These are phyloP conservation scores for Fusarium sp. DNA, from an alignment of 2,329 filamentous ascomycete genomes.

Conservation along the genomic window DNA sequence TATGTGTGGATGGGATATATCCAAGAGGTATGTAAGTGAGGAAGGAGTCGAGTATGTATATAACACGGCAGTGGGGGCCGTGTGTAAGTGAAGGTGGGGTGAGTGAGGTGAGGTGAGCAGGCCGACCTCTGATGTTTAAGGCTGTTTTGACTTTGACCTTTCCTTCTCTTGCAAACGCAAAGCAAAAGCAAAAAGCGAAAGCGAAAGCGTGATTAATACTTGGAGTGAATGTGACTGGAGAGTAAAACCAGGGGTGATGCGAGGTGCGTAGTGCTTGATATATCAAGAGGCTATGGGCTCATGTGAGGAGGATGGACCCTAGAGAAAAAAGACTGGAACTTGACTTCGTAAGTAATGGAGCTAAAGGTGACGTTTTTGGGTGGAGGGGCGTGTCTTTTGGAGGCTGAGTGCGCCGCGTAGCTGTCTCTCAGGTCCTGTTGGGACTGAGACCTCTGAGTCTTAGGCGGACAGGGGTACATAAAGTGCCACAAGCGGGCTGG, in stretches of 20 bases:
- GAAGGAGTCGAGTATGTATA: constrained; percentile 35
- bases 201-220: constrained; percentile 30
- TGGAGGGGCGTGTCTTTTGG: constrained; percentile 49
- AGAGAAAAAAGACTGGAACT: constrained; percentile 41
- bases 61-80: constrained; percentile 31
- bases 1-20: constrained; percentile 13
- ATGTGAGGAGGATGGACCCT: constrained; percentile 50
- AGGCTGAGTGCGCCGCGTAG: constrained; percentile 54
- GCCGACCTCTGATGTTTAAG: constrained; percentile 6
- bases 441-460: constrained; percentile 1
- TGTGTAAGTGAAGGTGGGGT: constrained; percentile 39
- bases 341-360: constrained; percentile 52
- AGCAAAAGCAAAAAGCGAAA: constrained; percentile 6
- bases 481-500: constrained; percentile 43
- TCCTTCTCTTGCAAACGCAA: constrained; percentile 3
- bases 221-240: constrained; percentile 40
- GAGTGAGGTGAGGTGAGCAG: constrained; percentile 8
- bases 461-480: constrained; percentile 25
- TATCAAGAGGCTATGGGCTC: constrained; percentile 48
- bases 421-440: neutral
- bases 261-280: constrained; percentile 48
- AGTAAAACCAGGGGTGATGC: constrained; percentile 34
- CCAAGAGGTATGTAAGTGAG: constrained; percentile 22
- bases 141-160: constrained; percentile 10
- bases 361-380: constrained; percentile 56